Percentiles rank a stretch among this genome's conserved stretches.
These are phyloP conservation scores for Mycena filopes DNA, from an alignment of 768 basidiomycete species.

Conservation along the genomic window DNA sequence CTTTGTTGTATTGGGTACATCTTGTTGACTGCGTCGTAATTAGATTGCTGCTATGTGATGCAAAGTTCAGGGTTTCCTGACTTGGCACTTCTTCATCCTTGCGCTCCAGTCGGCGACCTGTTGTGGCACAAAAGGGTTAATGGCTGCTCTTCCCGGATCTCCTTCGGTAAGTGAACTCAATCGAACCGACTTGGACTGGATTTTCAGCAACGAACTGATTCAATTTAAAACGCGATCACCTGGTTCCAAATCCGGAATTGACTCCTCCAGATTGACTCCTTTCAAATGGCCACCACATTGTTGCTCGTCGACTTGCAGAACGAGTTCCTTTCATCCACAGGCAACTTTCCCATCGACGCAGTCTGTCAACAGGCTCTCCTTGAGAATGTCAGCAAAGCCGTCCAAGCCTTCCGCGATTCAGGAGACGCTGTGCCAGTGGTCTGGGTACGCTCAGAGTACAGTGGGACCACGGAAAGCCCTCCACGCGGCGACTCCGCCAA, in stretches of 20 bases:
- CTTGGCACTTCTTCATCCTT: too few species aligned
- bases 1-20: background rate
- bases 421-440: constrained; percentile 30
- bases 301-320: constrained; percentile 43
- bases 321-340: constrained; percentile 38
- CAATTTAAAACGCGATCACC: too few species aligned
- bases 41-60: background rate
- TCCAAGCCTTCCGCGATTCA: constrained; percentile 29
- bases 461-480: background rate
- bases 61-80: too few species aligned
- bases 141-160: too few species aligned
- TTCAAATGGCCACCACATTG: constrained; percentile 14
- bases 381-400: constrained; percentile 28
- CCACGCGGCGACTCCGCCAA: constrained; percentile 12
- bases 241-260: background rate
- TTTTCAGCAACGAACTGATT: too few species aligned
- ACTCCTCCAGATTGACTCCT: background rate
- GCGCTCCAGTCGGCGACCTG: too few species aligned
- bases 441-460: constrained; percentile 40
- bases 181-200: too few species aligned
- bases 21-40: background rate
- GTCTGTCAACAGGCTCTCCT: constrained; percentile 31
- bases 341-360: constrained; percentile 37
- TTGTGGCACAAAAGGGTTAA: too few species aligned
- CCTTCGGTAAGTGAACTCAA: too few species aligned